Percentiles rank a stretch among this genome's conserved stretches.
phyloP scores from a whole-genome alignment of 305 asterid species.

The Lippia alba region DNA sequence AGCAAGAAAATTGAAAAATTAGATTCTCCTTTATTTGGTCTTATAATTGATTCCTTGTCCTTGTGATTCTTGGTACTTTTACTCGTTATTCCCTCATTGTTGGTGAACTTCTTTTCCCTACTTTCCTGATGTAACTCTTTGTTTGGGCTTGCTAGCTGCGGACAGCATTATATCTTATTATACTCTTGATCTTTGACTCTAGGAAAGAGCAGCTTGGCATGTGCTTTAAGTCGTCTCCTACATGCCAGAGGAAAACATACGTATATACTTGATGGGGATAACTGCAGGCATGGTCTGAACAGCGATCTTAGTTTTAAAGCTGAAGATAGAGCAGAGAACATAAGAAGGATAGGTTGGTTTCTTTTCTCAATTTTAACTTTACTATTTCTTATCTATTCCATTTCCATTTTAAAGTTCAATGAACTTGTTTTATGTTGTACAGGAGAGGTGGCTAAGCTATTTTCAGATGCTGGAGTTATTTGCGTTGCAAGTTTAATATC shows the following conservation, averaged over 20 bases:
- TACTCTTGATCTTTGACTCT: constrained; percentile 37
- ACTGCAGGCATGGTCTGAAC: constrained; percentile 95
- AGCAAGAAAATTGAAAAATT: constrained; percentile 10
- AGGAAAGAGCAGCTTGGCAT: constrained; percentile 99
- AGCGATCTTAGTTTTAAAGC: constrained; percentile 85
- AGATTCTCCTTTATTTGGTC: background rate
- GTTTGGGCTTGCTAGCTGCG: constrained; percentile 6
- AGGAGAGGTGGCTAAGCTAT: constrained; percentile 99
- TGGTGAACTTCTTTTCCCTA: background rate
- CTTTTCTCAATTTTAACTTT: constrained; percentile 20
- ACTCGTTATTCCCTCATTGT: background rate
- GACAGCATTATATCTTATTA: constrained; percentile 27
- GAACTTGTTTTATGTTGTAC: constrained; percentile 24
- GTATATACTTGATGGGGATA: constrained; percentile 97
- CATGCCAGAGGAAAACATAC: constrained; percentile 91
- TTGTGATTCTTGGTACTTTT: constrained; percentile 6
- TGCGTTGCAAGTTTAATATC: constrained; percentile 98
- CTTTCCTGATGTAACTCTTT: background rate
- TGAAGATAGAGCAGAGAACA: constrained; percentile 95
- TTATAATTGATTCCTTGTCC: constrained; percentile 12
- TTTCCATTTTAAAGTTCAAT: constrained; percentile 16
- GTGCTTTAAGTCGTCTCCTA: constrained; percentile 77
- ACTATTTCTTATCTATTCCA: constrained; percentile 9
- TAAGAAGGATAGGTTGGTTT: constrained; percentile 85
- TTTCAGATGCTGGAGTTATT: constrained; percentile 97